Base-by-base conservation (phyloP, 2,329 filamentous ascomycete species). In the Alternaria angustiovoidea region DNA sequence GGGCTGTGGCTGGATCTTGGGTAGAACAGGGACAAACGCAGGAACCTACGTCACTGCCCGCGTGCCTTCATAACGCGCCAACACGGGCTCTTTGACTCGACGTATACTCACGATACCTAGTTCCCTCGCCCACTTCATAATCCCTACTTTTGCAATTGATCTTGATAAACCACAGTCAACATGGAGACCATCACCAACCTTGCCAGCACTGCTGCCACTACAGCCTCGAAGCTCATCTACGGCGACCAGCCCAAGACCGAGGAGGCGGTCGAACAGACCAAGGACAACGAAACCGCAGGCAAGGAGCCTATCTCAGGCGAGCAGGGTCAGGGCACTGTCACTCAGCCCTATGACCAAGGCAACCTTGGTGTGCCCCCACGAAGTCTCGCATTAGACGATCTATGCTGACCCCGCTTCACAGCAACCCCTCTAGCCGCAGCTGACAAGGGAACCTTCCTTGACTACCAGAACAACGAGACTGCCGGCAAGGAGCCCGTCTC, bases 331-430 rank as follows among this genome's bases (percentile, higher is more conserved):
- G 90, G 91, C 5, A 84, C 85, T 24, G 84, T 83, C 43, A 87
- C 86, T 12, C 89, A 94, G 75, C 92, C 92, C 0, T 96, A 89
- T 70, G 92, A 95, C 73, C 87, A 88, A 59, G 92, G 92, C 49
- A 95, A 95, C 43, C 46, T 76, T 80, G 85, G 83, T 87, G 77
- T 67, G 80, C 65, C 47, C 32, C 12, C 18, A 44, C 36, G 6
- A 36, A 20, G 9, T 22, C 51, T 6, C 38, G 22, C 11, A 38
- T 48, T 8, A 24, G 44, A 12, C 46, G 20, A 18, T 16, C 3
- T 41, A 28, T 26, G 53, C 65, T 70, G 32, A 69, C 43, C 42
- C 32, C 34, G 49, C 36, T 28, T 24, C 32, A 18, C 26, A 67
- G 67, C 65, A 41, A 62, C 65, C 42, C 65, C 67, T 55, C 65